Evolutionary conservation across 352 stramenopile species (phyloP).

Genomic region (Blastocystis sp.): DNA sequence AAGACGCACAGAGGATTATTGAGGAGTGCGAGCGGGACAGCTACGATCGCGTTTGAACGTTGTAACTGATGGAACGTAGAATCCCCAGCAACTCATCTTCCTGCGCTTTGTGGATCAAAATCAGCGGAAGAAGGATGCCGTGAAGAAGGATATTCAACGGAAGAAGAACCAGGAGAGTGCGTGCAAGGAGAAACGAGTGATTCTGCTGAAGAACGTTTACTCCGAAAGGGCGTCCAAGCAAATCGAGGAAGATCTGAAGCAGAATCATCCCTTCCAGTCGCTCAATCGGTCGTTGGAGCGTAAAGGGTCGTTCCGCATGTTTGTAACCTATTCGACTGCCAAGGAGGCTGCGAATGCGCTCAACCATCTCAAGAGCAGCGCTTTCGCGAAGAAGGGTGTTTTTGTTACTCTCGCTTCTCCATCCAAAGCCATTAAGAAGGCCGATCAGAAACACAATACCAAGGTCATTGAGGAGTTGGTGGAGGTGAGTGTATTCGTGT

Average conservation of each 20-base stretch:
- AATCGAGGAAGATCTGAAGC: neutral
- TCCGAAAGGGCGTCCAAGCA: neutral
- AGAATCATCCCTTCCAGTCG: neutral
- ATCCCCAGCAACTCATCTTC: neutral
- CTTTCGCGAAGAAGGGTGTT: neutral
- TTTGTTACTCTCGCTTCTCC: neutral
- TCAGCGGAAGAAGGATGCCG: neutral
- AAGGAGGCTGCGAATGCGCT: neutral
- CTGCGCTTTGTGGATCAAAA: neutral
- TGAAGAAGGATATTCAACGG: neutral
- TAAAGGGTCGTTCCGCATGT: no score
- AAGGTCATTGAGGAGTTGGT: no score
- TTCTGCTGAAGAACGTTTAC: neutral
- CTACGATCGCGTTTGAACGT: neutral
- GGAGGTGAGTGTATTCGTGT: no score
- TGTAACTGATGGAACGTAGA: neutral
- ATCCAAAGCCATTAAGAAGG: no score
- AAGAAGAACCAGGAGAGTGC: neutral
- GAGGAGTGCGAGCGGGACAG: neutral
- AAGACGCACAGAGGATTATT: neutral
- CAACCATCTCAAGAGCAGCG: neutral
- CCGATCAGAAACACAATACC: no score
- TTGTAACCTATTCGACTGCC: neutral
- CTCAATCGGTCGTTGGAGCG: no score
- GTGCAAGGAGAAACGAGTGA: neutral